Conservation (phyloP, 164 flowering plant species). For the Aristolochia californica region DNA sequence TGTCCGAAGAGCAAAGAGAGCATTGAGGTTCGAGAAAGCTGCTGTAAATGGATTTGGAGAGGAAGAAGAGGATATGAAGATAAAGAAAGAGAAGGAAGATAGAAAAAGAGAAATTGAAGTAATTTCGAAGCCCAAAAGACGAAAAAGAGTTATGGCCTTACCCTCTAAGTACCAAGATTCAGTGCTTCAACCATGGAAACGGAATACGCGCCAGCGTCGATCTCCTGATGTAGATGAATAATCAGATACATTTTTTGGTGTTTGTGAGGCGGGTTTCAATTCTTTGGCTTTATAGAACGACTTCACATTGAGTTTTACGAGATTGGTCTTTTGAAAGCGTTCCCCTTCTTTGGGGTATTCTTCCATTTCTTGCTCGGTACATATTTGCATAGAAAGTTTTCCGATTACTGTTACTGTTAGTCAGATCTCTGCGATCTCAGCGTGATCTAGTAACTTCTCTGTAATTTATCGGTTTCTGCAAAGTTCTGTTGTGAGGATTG, state of each 20-base stretch:
- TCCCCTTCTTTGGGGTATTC: background rate
- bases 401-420: too few relatives aligned
- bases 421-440: background rate
- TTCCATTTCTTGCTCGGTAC: background rate
- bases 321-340: background rate
- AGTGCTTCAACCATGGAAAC: conserved; percentile 33
- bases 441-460: too few relatives aligned
- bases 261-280: conserved; percentile 15
- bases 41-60: conserved; percentile 8
- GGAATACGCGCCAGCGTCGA: conserved; percentile 12
- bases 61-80: conserved; percentile 6
- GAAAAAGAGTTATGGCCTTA: conserved; percentile 27
- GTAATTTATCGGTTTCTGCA: background rate
- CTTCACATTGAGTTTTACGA: too few relatives aligned
- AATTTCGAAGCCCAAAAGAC: conserved; percentile 15
- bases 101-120: background rate
- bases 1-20: conserved; percentile 25
- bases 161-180: conserved; percentile 37
- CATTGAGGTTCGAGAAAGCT: conserved; percentile 17
- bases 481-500: background rate
- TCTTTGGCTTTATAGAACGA: background rate
- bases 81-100: conserved; percentile 2
- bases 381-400: too few relatives aligned
- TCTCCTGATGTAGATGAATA: conserved; percentile 4
- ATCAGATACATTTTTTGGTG: conserved; percentile 6